These are phyloP conservation scores for Cerioporus squamosus DNA, from an alignment of 1,284 basidiomycete genomes.

Conservation along the genomic window DNA sequence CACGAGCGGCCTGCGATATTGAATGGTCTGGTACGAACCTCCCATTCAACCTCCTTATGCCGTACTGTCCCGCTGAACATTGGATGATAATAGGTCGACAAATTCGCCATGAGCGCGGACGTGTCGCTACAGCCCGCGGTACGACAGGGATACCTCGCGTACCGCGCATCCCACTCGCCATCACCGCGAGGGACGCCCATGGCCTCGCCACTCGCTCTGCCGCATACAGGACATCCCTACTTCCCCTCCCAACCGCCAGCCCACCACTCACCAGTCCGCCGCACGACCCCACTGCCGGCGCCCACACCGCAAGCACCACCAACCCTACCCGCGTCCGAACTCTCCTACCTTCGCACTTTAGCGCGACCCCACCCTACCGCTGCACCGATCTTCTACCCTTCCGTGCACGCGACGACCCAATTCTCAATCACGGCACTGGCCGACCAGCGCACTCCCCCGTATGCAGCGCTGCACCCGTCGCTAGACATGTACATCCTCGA, in stretches of 20 bases:
- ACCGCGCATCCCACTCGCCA: slow-evolving; percentile 25
- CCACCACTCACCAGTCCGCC: slow-evolving; percentile 26
- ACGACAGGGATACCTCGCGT: slow-evolving; percentile 31
- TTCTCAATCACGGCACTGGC: not conserved
- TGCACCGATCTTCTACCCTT: slow-evolving; percentile 21
- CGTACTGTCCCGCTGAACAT: not conserved
- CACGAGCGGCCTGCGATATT: slow-evolving; percentile 67
- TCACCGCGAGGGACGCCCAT: slow-evolving; percentile 33
- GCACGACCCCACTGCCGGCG: slow-evolving; percentile 22
- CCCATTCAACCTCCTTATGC: too few relatives aligned
- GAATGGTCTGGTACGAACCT: slow-evolving; percentile 54
- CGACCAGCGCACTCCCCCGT: slow-evolving; percentile 22
- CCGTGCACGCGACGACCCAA: slow-evolving; percentile 11
- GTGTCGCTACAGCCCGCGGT: slow-evolving; percentile 37
- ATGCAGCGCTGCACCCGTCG: slow-evolving; percentile 44
- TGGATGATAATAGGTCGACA: slow-evolving; percentile 60
- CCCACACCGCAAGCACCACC: slow-evolving; percentile 18
- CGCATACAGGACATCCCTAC: slow-evolving; percentile 33
- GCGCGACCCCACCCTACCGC: slow-evolving; percentile 22
- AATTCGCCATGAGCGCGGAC: slow-evolving; percentile 74
- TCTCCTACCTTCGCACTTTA: slow-evolving; percentile 41
- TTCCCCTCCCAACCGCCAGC: slow-evolving; percentile 29
- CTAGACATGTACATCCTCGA: slow-evolving; percentile 71
- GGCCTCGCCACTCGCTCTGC: slow-evolving; percentile 43
- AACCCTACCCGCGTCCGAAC: slow-evolving; percentile 43